A percentile compares a stretch with the other conserved stretches of the same genome.
These are phyloP conservation scores for Psilocybe mexicana DNA, from an alignment of 1,284 basidiomycete genomes.

Conservation along the genomic window DNA sequence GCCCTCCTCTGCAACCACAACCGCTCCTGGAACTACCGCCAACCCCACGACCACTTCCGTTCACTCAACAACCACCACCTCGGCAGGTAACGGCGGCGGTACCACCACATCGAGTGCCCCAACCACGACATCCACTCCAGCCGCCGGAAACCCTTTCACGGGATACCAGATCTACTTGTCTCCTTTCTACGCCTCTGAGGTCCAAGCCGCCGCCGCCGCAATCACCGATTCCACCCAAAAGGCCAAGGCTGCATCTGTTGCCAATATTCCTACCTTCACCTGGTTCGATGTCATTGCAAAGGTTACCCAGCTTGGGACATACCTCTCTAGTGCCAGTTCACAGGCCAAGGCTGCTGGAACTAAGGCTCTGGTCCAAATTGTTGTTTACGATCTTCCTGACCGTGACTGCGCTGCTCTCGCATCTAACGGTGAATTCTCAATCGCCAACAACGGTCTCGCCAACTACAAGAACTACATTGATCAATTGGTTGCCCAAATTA, in stretches of 20 bases:
- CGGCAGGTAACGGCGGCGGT: slow-evolving; percentile 3
- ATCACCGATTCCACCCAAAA: slow-evolving; percentile 50
- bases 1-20: slow-evolving; percentile 28
- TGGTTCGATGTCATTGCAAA: slow-evolving; percentile 61
- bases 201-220: slow-evolving; percentile 46
- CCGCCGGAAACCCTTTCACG: slow-evolving; percentile 53
- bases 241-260: slow-evolving; percentile 51
- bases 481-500: slow-evolving; percentile 56
- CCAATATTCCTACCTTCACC: slow-evolving; percentile 58
- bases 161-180: slow-evolving; percentile 53
- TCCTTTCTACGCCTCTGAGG: slow-evolving; percentile 54
- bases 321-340: slow-evolving; percentile 52
- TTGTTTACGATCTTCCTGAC: slow-evolving; percentile 63
- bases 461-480: slow-evolving; percentile 65
- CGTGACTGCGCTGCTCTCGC: slow-evolving; percentile 66
- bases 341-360: slow-evolving; percentile 43
- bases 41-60: slow-evolving; percentile 10
- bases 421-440: slow-evolving; percentile 65
- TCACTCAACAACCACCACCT: slow-evolving; percentile 25
- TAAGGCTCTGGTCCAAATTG: slow-evolving; percentile 59
- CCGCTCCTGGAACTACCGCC: slow-evolving; percentile 13
- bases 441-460: slow-evolving; percentile 54
- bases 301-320: slow-evolving; percentile 49
- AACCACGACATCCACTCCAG: slow-evolving; percentile 35
- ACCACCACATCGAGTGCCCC: slow-evolving; percentile 21